Percentiles rank a stretch among this genome's conserved stretches.
Evolutionary conservation across 148 eudicot genomes (phyloP).

Genomic region (Suaeda aralocaspica): DNA sequence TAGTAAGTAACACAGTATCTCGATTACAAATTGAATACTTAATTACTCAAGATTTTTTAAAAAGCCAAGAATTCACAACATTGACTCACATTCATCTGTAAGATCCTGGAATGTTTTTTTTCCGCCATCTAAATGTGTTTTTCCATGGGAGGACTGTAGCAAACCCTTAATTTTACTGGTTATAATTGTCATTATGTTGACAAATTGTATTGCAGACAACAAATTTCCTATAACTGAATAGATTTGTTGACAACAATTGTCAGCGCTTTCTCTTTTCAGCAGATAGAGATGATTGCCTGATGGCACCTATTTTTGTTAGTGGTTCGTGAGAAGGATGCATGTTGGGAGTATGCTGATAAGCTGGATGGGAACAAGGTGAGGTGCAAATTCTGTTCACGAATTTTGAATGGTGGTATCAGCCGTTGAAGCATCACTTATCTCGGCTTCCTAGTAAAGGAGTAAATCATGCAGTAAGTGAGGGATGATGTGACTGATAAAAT

Average conservation of each 20-base stretch:
- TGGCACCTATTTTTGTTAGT: slow-evolving; percentile 36
- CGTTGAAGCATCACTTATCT: slow-evolving; percentile 92
- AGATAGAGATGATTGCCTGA: background rate
- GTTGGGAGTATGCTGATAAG: slow-evolving; percentile 97
- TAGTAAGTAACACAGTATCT: slow-evolving; percentile 21
- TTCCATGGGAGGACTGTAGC: no score
- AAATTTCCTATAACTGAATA: background rate
- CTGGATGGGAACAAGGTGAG: slow-evolving; percentile 93
- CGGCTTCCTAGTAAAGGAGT: slow-evolving; percentile 97
- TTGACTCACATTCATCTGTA: no score
- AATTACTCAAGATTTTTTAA: background rate
- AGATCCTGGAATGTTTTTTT: no score
- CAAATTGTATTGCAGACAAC: no score
- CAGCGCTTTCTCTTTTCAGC: background rate
- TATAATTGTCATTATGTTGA: no score
- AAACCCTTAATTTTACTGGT: no score
- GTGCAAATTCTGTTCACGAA: slow-evolving; percentile 82
- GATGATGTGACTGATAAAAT: slow-evolving; percentile 85
- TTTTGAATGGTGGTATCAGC: slow-evolving; percentile 90
- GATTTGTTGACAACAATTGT: background rate
- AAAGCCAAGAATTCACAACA: no score
- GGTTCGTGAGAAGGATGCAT: slow-evolving; percentile 93
- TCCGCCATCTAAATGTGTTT: no score
- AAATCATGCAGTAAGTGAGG: slow-evolving; percentile 77
- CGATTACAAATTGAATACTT: background rate